Evolutionary conservation across 495 filamentous ascomycete genomes (phyloP).

Genomic region (Letharia columbiana): DNA sequence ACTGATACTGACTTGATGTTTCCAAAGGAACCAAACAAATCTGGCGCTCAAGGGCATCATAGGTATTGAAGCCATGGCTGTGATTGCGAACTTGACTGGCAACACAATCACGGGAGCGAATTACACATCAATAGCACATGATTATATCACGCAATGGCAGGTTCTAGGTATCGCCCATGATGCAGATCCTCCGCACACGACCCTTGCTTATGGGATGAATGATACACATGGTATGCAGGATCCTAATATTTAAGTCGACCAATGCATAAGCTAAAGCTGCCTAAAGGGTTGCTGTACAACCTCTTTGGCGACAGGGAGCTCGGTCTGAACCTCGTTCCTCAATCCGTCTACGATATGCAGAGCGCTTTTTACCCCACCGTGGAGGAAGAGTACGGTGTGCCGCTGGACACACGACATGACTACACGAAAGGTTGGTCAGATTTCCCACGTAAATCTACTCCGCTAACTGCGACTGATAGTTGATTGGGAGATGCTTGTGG

Average conservation of each 20-base stretch:
- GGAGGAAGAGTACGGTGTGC: slow-evolving; percentile 39
- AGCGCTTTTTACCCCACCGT: slow-evolving; percentile 45
- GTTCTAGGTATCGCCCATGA: slow-evolving; percentile 62
- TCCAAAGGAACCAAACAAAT: slow-evolving; percentile 69
- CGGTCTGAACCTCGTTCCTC: slow-evolving; percentile 39
- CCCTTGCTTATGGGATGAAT: slow-evolving; percentile 59
- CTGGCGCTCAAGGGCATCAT: slow-evolving; percentile 88
- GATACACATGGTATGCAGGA: slow-evolving; percentile 33
- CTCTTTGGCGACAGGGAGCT: slow-evolving; percentile 43
- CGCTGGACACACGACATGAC: slow-evolving; percentile 43
- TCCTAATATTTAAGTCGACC: neutral
- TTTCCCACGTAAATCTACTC: neutral
- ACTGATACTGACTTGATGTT: slow-evolving; percentile 3
- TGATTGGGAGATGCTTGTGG: slow-evolving; percentile 24
- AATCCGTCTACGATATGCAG: slow-evolving; percentile 47
- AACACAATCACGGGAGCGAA: slow-evolving; percentile 53
- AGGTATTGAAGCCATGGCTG: slow-evolving; percentile 82
- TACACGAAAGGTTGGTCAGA: slow-evolving; percentile 38
- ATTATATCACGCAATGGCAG: slow-evolving; percentile 74
- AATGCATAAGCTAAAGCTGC: neutral
- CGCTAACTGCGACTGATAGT: neutral
- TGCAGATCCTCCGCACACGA: slow-evolving; percentile 61
- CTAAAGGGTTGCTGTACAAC: slow-evolving; percentile 39
- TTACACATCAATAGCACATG: slow-evolving; percentile 57
- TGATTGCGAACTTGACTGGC: slow-evolving; percentile 60